Evolutionary conservation across 768 basidiomycete species (phyloP).

Genomic region (Rhizopogon vinicolor): DNA sequence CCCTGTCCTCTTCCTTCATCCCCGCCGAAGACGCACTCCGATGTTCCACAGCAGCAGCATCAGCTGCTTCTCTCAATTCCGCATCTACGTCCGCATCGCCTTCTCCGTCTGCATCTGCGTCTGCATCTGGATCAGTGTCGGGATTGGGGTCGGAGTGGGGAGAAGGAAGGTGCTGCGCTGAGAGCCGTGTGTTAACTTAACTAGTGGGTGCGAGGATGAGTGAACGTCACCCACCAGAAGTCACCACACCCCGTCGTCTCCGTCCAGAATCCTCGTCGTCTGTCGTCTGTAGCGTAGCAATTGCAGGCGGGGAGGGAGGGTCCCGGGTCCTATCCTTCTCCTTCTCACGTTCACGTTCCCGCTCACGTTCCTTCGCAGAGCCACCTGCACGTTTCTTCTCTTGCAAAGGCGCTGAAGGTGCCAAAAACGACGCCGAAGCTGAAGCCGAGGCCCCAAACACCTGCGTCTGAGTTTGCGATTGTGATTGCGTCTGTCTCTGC

Average conservation of each 20-base stretch:
- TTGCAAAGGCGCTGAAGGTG: not conserved
- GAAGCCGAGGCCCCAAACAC: conserved; percentile 15
- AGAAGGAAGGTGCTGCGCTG: conserved; percentile 19
- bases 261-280: conserved; percentile 26
- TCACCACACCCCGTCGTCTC: conserved; percentile 20
- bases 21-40: conserved; percentile 25
- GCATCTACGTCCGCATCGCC: conserved; percentile 37
- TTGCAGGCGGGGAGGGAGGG: conserved; percentile 28
- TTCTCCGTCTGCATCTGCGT: conserved; percentile 24
- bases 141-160: conserved; percentile 9
- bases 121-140: conserved; percentile 17
- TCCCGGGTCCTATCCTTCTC: conserved; percentile 17
- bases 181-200: conserved; percentile 11
- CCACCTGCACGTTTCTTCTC: not conserved
- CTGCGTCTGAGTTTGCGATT: conserved; percentile 19
- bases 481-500: conserved; percentile 16
- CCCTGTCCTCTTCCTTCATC: conserved; percentile 22
- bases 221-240: not conserved
- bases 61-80: conserved; percentile 48
- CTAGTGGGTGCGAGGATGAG: conserved; percentile 8
- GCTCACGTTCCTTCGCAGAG: conserved; percentile 14
- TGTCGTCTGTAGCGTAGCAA: conserved; percentile 24
- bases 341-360: conserved; percentile 6
- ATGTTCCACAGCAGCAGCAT: conserved; percentile 41
- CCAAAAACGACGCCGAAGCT: not conserved